phyloP scores from a whole-genome alignment of 148 eudicot species.

The Diospyros kaki region DNA sequence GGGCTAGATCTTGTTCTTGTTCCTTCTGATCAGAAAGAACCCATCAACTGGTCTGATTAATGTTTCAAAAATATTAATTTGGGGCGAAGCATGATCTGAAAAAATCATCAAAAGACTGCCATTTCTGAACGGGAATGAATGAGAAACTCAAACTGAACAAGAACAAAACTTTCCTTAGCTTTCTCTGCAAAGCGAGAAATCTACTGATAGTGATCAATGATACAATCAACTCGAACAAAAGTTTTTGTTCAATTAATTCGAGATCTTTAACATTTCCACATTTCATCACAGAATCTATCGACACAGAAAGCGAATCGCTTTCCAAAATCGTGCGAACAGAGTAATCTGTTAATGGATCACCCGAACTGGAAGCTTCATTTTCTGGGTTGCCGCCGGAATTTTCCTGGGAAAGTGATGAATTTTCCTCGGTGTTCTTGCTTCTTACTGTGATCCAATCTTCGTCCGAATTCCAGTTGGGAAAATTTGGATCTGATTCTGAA shows the following conservation, averaged over 20 bases:
- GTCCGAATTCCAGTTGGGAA: slow-evolving; percentile 35
- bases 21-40: too few relatives aligned
- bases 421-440: slow-evolving; percentile 25
- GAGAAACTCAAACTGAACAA: slow-evolving; percentile 8
- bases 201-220: not conserved
- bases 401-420: not conserved
- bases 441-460: slow-evolving; percentile 67
- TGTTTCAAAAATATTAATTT: too few relatives aligned
- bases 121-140: not conserved
- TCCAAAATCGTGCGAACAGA: slow-evolving; percentile 5
- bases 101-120: not conserved
- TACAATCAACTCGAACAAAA: too few relatives aligned
- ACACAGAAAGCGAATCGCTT: not conserved
- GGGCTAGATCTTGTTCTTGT: too few relatives aligned
- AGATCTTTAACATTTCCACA: slow-evolving; percentile 16
- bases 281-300: not conserved
- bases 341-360: slow-evolving; percentile 6
- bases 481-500: not conserved
- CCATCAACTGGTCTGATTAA: too few relatives aligned
- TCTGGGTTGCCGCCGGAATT: not conserved
- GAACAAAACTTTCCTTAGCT: slow-evolving; percentile 15
- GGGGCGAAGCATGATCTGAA: too few relatives aligned
- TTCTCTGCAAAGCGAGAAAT: not conserved
- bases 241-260: too few relatives aligned
- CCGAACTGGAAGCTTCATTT: not conserved